phyloP scores from a whole-genome alignment of 345 rosid genomes.

The Theobroma cacao region DNA sequence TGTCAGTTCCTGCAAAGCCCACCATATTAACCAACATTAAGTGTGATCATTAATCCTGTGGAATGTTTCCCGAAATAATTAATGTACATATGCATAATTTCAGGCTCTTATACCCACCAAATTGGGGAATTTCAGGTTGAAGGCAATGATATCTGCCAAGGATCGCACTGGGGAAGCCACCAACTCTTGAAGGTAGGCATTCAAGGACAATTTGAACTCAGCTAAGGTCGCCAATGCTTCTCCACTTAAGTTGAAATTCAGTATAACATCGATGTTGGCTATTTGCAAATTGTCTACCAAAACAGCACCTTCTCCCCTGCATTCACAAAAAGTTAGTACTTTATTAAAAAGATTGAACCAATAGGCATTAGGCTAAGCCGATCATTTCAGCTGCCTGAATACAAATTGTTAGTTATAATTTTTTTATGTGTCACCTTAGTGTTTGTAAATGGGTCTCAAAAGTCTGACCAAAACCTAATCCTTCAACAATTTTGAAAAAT shows the following conservation, averaged over 20 bases:
- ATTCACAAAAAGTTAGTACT: not conserved
- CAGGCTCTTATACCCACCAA: constrained; percentile 28
- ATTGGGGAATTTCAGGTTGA: constrained; percentile 40
- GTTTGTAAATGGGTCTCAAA: constrained; percentile 44
- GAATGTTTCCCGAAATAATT: too few relatives aligned
- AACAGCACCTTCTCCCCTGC: constrained; percentile 50
- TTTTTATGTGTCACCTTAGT: constrained; percentile 35
- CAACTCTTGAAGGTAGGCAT: constrained; percentile 44
- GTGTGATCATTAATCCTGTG: not conserved
- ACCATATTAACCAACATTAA: not conserved
- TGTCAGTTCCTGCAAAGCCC: constrained; percentile 42
- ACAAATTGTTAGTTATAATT: not conserved
- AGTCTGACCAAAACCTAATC: constrained; percentile 3
- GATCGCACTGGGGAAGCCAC: constrained; percentile 52
- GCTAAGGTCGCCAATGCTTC: constrained; percentile 39
- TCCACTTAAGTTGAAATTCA: constrained; percentile 24
- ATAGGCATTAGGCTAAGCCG: not conserved
- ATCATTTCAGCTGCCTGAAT: not conserved
- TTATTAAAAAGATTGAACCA: not conserved
- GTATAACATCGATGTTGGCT: constrained; percentile 30
- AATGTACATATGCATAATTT: not conserved
- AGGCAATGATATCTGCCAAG: constrained; percentile 56
- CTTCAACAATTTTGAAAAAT: constrained; percentile 14
- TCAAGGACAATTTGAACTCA: constrained; percentile 54
- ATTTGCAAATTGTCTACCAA: constrained; percentile 44